Evolutionary conservation across 768 basidiomycete genomes (phyloP), one percentile per base, ranked within the genome.

Genomic region (Astraeus odoratus): DNA sequence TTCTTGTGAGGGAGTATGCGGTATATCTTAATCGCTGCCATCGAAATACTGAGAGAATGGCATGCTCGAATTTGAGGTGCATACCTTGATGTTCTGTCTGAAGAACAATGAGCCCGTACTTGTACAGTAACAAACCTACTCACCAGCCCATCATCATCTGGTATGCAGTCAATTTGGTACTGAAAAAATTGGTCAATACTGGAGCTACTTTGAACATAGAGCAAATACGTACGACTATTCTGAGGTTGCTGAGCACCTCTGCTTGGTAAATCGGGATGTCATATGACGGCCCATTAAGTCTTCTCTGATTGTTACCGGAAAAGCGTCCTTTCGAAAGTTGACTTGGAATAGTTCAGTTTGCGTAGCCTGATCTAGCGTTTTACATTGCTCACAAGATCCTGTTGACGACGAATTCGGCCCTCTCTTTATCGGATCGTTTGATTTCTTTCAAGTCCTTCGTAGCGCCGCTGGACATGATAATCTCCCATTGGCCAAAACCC

Each of bases 291-390:
- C 72, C 70, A 8, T 63, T 74, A 26, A 81, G 60, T 6, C 68
- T 60, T 57, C 79, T 79, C 50, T 81, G 77, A 52, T 81, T 82
- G 51, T 79, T 75, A 18, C 69, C 66, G 2, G 80, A 81, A 51
- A 83, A 81, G 49, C 77, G 72, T 0, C 81, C 81, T 22, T 70
- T 68, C 0, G 81, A 83, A 10, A 84, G 67, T 45, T 83, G 79
- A 56, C 82, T 82, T 39, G 9, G 39, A 27, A 3, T n/a, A 29
- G 16, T 41, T 9, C 25, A 18, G 6, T 10, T 19, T 3, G 29
- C 16, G n/a, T 18, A 2, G 3, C 1, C 12, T 2, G 26, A 3
- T 16, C 1, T 1, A 27, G n/a, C 9, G 9, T n/a, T 8, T n/a
- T 4, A 8, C n/a, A 7, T 19, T 8, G 19, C 39, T n/a, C 19